Evolutionary conservation across 2,329 filamentous ascomycete species (phyloP), one percentile per base, ranked within the genome.

Genomic region (Aspergillus fumigatus): DNA sequence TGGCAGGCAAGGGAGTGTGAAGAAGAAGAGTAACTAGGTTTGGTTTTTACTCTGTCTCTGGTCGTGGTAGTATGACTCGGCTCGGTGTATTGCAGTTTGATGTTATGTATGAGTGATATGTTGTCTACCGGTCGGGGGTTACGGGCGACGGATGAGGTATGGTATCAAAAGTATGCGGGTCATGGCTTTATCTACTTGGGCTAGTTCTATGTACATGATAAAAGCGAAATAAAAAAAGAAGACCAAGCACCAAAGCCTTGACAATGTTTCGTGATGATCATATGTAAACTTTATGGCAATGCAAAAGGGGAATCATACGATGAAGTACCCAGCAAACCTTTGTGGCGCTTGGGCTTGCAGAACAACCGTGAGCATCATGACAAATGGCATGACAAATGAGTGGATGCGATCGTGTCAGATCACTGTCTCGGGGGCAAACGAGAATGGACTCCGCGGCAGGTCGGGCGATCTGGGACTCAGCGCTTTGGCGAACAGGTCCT

Each of bases 401-500:
- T 59, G 43, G 60, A 47, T 19, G n/a, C 29, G 55, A 47, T 47
- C 9, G 5, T 17, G 19, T 47, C 43, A 57, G 59, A 64, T 62
- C 55, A 65, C 50, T 7, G 57, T 54, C 54, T 63, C 59, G n/a
- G 71, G 70, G 29, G 76, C 73, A 69, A 87, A 84, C 3, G 82
- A 84, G 68, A 96, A 97, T 0, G 91, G 92, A 68, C 89, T 92
- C 65, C 86, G 89, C 53, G 86, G 85, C 80, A 94, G 91, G 64
- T 95, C 91, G 0, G 92, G 92, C 66, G 89, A 92, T 51, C 92
- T 81, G 1, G 92, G 92, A 67, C 89, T 93, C 76, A 96, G 85
- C 1, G 90, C 91, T 52, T 96, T 82, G 0, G 91, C 92, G 69
- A 97, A 97, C 2, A 96, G 79, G 43, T 89, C 92, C 57, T 96